Evolutionary conservation across 2,329 filamentous ascomycete genomes (phyloP).

Genomic region (Tolypocladium cylindrosporum): DNA sequence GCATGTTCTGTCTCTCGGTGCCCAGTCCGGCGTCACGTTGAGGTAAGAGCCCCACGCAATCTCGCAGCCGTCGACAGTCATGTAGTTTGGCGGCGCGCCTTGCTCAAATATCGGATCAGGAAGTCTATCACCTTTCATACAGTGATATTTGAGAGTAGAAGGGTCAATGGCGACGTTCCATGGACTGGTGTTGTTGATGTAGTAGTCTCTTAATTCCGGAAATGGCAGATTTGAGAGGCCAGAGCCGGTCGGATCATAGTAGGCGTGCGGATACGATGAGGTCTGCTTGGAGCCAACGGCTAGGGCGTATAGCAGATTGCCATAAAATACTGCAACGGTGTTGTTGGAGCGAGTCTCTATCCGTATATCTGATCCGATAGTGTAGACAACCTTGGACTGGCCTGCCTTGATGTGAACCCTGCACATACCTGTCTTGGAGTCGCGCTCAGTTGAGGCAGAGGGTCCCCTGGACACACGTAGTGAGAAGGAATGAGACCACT

Average conservation of each 20-base stretch:
- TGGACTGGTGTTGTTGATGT: slow-evolving; percentile 18
- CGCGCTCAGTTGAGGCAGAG: background rate
- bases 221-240: slow-evolving; percentile 11
- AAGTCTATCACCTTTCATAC: slow-evolving; percentile 12
- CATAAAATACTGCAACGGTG: slow-evolving; percentile 31
- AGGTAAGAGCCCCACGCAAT: slow-evolving; percentile 23
- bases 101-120: slow-evolving; percentile 14
- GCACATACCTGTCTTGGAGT: slow-evolving; percentile 11
- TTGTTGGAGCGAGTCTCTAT: slow-evolving; percentile 16
- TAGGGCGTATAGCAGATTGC: slow-evolving; percentile 31
- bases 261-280: slow-evolving; percentile 12
- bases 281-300: slow-evolving; percentile 21
- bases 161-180: slow-evolving; percentile 20
- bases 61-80: slow-evolving; percentile 26
- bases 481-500: slow-evolving; percentile 9
- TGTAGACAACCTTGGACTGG: slow-evolving; percentile 9
- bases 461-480: slow-evolving; percentile 11
- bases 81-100: slow-evolving; percentile 20
- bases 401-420: slow-evolving; percentile 10
- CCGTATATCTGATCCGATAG: slow-evolving; percentile 9
- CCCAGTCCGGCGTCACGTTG: slow-evolving; percentile 19
- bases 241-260: slow-evolving; percentile 6
- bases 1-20: slow-evolving; percentile 9
- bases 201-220: slow-evolving; percentile 18
- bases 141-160: slow-evolving; percentile 13